Conservation (phyloP, 2,329 filamentous ascomycete genomes). For the Exophiala oligosperma region DNA sequence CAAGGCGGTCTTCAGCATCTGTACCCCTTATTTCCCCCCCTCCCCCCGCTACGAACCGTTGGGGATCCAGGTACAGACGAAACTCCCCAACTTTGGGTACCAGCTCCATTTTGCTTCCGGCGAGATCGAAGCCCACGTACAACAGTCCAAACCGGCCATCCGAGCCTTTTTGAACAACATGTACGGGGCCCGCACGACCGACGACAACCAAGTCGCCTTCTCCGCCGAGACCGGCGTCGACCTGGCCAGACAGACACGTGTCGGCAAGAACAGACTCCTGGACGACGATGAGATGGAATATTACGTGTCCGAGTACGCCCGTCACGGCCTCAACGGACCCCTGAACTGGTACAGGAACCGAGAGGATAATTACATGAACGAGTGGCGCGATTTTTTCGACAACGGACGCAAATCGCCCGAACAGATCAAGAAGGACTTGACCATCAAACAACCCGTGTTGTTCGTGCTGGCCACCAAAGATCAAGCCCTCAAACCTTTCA, state of each 20-base stretch:
- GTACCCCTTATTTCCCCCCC: slow-evolving; percentile 70
- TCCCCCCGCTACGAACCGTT: slow-evolving; percentile 54
- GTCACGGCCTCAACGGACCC: slow-evolving; percentile 73
- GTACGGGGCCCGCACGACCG: slow-evolving; percentile 64
- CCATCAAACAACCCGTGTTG: slow-evolving; percentile 49
- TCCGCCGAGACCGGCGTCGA: slow-evolving; percentile 61
- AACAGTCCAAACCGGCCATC: slow-evolving; percentile 59
- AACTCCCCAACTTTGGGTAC: slow-evolving; percentile 73
- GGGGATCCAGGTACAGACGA: slow-evolving; percentile 58
- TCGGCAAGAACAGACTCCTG: slow-evolving; percentile 57
- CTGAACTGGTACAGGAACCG: slow-evolving; percentile 85
- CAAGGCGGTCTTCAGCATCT: slow-evolving; percentile 73
- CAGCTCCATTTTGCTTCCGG: slow-evolving; percentile 76
- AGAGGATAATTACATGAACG: slow-evolving; percentile 74
- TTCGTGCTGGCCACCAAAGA: slow-evolving; percentile 75
- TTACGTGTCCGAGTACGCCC: slow-evolving; percentile 72
- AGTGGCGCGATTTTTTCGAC: slow-evolving; percentile 46
- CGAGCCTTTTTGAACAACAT: slow-evolving; percentile 69
- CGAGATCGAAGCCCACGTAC: slow-evolving; percentile 61
- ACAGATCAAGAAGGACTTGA: slow-evolving; percentile 4
- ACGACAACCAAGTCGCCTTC: slow-evolving; percentile 60
- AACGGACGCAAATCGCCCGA: slow-evolving; percentile 7
- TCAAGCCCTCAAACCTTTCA: slow-evolving; percentile 66
- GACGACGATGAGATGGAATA: slow-evolving; percentile 70
- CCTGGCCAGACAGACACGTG: slow-evolving; percentile 60